Percentiles rank a stretch among this genome's conserved stretches.
Conservation (phyloP, 148 eudicot species). For the Silene latifolia region DNA sequence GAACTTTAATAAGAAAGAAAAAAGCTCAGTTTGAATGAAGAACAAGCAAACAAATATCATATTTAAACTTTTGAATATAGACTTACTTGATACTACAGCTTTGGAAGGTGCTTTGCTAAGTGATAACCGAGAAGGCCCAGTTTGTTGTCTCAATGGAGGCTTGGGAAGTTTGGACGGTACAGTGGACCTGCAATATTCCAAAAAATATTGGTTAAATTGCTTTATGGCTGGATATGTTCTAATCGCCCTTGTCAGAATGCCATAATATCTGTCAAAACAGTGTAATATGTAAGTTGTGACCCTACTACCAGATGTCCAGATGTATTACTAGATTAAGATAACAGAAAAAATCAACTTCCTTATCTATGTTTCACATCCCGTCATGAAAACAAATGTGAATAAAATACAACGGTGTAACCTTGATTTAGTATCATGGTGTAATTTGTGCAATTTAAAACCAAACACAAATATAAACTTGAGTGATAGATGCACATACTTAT, state of each 20-base stretch:
- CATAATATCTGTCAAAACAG: not conserved
- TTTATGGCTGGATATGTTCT: not conserved
- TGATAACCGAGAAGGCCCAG: slow-evolving; percentile 49
- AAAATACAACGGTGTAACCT: not conserved
- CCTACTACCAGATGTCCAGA: too few relatives aligned
- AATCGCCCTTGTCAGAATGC: not conserved
- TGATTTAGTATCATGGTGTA: not conserved
- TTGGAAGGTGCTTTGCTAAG: slow-evolving; percentile 46
- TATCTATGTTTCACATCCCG: not conserved
- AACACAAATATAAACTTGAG: not conserved
- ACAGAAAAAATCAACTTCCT: too few relatives aligned
- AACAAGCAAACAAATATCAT: too few relatives aligned
- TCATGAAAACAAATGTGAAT: not conserved
- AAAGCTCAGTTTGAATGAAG: too few relatives aligned
- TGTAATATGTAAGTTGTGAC: not conserved
- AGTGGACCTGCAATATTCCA: slow-evolving; percentile 39
- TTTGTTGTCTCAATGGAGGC: slow-evolving; percentile 52
- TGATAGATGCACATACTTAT: slow-evolving; percentile 39
- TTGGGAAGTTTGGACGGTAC: slow-evolving; percentile 60
- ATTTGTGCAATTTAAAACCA: not conserved
- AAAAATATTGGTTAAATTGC: slow-evolving; percentile 4
- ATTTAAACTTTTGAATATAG: not conserved
- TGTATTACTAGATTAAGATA: too few relatives aligned
- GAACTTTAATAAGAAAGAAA: too few relatives aligned
- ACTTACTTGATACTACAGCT: slow-evolving; percentile 53